Evolutionary conservation across 306 rosid genomes (phyloP).

Genomic region (Neltuma alba): DNA sequence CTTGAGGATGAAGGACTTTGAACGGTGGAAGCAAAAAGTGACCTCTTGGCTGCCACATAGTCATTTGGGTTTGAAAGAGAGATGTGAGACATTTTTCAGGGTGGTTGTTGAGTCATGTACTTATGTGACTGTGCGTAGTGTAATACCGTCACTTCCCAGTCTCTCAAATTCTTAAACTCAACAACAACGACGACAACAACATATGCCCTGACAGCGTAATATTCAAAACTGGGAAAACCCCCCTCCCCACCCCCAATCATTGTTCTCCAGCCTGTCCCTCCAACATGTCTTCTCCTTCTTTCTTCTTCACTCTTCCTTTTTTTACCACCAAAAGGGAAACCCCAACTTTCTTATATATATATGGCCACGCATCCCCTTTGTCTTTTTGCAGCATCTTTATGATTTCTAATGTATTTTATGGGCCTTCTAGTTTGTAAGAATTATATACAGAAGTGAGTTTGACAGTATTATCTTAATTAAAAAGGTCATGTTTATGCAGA

Average conservation of each 20-base stretch:
- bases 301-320: neutral
- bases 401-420: no score
- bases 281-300: neutral
- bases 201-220: slow-evolving; percentile 27
- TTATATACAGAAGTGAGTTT: no score
- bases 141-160: neutral
- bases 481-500: no score
- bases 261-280: slow-evolving; percentile 37
- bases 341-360: neutral
- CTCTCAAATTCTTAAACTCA: slow-evolving; percentile 4
- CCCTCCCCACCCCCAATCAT: slow-evolving; percentile 18
- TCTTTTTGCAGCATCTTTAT: neutral
- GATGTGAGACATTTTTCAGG: slow-evolving; percentile 46
- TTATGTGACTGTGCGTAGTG: slow-evolving; percentile 7
- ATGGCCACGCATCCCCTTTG: slow-evolving; percentile 12
- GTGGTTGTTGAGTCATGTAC: slow-evolving; percentile 43
- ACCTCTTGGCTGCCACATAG: slow-evolving; percentile 20
- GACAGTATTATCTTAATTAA: no score
- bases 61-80: slow-evolving; percentile 8
- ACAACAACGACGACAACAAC: neutral
- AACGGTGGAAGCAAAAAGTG: slow-evolving; percentile 30
- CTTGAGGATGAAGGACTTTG: slow-evolving; percentile 40
- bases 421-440: neutral
- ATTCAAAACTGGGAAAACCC: slow-evolving; percentile 19
- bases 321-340: neutral